Base-by-base conservation (phyloP, 257 asterid species). In the Nicotiana undulata region DNA sequence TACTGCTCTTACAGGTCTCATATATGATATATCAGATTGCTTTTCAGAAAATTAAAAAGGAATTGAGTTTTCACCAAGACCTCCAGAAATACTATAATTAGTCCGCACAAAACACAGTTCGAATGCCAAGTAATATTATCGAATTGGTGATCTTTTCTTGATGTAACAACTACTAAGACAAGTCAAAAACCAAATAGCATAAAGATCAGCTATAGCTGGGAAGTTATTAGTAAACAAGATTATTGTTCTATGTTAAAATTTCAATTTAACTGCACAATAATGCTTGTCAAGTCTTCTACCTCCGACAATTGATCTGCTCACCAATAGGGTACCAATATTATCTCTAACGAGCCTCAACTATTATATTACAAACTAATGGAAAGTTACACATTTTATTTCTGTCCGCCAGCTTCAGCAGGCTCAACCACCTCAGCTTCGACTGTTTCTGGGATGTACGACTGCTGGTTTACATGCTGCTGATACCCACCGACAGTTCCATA, bases 401-500 rank as follows among this genome's bases (percentile, higher is more conserved):
- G 87, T 28, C 79, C 84, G 31, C 90, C 90, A 52, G 89, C 91
- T 87, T 89, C 94, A 34, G 88, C 86, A 82, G 93, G 88, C 85
- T 90, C 96, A 37, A 94, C 92, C 1, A 92, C 89, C 87, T 92
- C 99, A 8, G 97, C 99, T 84, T 94, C 98, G 16, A 87, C 67
- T 3, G 86, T 86, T 80, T 90, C 94, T 0, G 93, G 88, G 63
- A 80, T 82, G 24, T 63, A 59, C 5, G 87, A 20, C 7, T 85
- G 66, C 10, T 81, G 46, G 77, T 53, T 61, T 17, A 80, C 83
- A 63, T 87, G 97, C 66, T 85, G 89, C 85, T 89, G 85, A 63
- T 76, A 80, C 34, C 56, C 84, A 29, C 75, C 82, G 2, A 61
- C 63, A 13, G 88, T 63, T 55, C 89, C 94, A 97, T 94, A 96